Base-by-base conservation (phyloP, 805 yeast genomes). In the Starmerella asiatica region DNA sequence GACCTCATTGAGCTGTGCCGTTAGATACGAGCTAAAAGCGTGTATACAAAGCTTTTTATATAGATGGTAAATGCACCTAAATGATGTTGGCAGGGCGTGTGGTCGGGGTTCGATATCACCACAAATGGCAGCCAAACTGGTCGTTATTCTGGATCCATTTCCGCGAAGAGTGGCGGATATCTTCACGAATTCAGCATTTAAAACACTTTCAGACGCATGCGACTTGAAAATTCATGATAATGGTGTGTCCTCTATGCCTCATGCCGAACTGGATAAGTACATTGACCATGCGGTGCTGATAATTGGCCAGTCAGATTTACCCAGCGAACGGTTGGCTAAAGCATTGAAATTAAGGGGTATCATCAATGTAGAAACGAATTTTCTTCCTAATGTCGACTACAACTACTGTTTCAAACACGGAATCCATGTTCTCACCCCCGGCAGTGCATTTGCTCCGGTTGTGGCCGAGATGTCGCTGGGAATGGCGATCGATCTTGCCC, bases 1-100 rank as follows among this genome's bases (percentile, higher is more conserved):
- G 94, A 91, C 55, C 68, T 91, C 45, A 62, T 91, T 49, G 99
- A 91, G 61, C 70, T 91, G 53, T 85, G 86, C 75, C 99, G 91
- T 59, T 97, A 88, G 60, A 88, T 85, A n/a, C n/a, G n/a, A n/a
- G n/a, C n/a, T n/a, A n/a, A n/a, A n/a, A n/a, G n/a, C n/a, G n/a
- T n/a, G n/a, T n/a, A n/a, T n/a, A n/a, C n/a, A n/a, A n/a, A n/a
- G n/a, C n/a, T n/a, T n/a, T n/a, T n/a, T n/a, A n/a, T n/a, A n/a
- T n/a, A n/a, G n/a, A n/a, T n/a, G n/a, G n/a, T n/a, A n/a, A n/a
- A n/a, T n/a, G n/a, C n/a, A n/a, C n/a, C n/a, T n/a, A n/a, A n/a
- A n/a, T 12, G 27, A 24, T 8, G 12, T 24, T 8, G 27, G 12
- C 11, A 24, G 27, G 27, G 27, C 8, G 12, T 24, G 27, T 24